Evolutionary conservation across 495 filamentous ascomycete genomes (phyloP).

Genomic region (Xylaria bambusicola): DNA sequence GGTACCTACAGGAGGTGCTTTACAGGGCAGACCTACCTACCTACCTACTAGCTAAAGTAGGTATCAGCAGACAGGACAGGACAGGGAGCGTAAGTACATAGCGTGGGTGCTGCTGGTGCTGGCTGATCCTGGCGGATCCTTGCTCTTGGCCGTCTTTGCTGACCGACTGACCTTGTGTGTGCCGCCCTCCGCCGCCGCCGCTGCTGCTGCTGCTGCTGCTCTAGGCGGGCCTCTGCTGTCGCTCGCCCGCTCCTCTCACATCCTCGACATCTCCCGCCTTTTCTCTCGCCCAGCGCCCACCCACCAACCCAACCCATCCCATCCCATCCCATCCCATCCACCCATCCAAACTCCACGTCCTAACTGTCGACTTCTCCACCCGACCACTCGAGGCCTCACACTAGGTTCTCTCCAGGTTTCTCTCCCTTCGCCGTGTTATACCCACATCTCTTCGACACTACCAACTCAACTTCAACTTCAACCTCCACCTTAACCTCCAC

Average conservation of each 20-base stretch:
- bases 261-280: constrained; percentile 32
- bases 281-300: constrained; percentile 28
- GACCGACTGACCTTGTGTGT: constrained; percentile 16
- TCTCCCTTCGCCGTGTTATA: constrained; percentile 18
- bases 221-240: constrained; percentile 2
- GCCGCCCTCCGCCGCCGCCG: constrained; percentile 27
- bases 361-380: constrained; percentile 25
- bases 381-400: constrained; percentile 27
- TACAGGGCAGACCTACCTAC: neutral
- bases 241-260: too few relatives aligned
- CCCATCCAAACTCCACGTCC: too few relatives aligned
- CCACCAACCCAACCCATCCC: too few relatives aligned
- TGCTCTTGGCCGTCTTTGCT: constrained; percentile 6
- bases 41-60: neutral
- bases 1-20: too few relatives aligned
- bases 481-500: neutral
- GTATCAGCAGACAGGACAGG: constrained; percentile 7
- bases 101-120: neutral
- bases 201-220: too few relatives aligned
- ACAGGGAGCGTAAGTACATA: too few relatives aligned
- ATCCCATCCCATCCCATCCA: too few relatives aligned
- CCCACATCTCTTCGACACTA: constrained; percentile 12
- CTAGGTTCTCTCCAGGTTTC: neutral
- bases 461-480: neutral
- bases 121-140: constrained; percentile 16